Percentiles rank a stretch among this genome's conserved stretches.
Conservation (phyloP, 1,139 yeast genomes). For the Pichia sp. region DNA sequence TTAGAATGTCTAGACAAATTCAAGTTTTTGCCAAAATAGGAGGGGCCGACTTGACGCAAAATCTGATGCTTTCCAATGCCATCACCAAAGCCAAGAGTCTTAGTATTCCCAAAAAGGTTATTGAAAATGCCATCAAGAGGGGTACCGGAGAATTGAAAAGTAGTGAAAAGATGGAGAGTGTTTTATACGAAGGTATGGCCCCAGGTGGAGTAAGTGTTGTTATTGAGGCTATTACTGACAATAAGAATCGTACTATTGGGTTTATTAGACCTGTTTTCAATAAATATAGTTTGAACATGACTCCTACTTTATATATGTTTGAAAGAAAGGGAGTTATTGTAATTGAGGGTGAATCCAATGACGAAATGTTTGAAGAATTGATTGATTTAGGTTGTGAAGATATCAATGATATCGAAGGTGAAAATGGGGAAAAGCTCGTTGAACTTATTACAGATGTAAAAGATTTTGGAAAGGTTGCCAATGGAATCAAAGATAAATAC, state of each 20-base stretch:
- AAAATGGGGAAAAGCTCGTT: conserved; percentile 13
- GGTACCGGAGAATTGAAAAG: conserved; percentile 56
- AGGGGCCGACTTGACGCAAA: conserved; percentile 50
- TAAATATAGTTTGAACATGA: conserved; percentile 54
- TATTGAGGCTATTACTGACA: conserved; percentile 82
- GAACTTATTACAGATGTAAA: conserved; percentile 51
- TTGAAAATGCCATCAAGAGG: conserved; percentile 79
- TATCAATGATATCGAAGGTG: conserved; percentile 38
- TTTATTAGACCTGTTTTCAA: conserved; percentile 68
- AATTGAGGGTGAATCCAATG: conserved; percentile 26
- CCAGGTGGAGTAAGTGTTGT: conserved; percentile 88
- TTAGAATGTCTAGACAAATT: conserved; percentile 65
- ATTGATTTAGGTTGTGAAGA: conserved; percentile 85
- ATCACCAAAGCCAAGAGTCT: conserved; percentile 71
- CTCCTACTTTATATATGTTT: conserved; percentile 75
- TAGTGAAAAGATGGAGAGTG: conserved; percentile 35
- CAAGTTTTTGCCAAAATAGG: conserved; percentile 66
- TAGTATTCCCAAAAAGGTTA: conserved; percentile 76
- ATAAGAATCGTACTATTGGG: conserved; percentile 74
- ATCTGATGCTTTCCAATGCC: conserved; percentile 65
- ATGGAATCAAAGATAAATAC: conserved; percentile 47
- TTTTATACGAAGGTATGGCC: conserved; percentile 82
- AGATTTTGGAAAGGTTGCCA: conserved; percentile 55
- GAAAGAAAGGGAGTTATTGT: conserved; percentile 67
- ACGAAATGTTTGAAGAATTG: conserved; percentile 53